Evolutionary conservation across 1,139 yeast species (phyloP), one percentile per base, ranked within the genome.

Genomic region (Blastobotrys elegans): DNA sequence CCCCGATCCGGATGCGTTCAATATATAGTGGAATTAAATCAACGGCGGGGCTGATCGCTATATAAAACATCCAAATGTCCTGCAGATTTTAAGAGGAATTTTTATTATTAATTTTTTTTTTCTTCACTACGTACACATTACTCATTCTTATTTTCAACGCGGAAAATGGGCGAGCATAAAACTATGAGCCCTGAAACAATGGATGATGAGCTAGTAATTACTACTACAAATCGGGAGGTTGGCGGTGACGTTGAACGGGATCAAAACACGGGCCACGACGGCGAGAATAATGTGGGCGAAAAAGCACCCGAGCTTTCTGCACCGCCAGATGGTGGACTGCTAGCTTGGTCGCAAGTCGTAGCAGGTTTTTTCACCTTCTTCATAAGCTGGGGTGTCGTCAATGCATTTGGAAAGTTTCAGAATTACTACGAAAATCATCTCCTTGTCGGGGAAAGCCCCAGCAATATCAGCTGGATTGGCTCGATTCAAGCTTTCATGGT

Each of bases 391-490:
- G 88, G 88, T 1, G 62, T 81, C 21, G 73, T 77, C 52, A 81
- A 80, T 52, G 67, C 82, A 1, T 68, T 76, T 46, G 87, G 87
- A 43, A 82, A 80, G 1, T 76, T 79, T 48, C 83, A 82, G 59
- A 72, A 80, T 2, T 81, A 80, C 56, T 73, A 81, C 20, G 59
- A 75, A 3, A 58, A 64, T 2, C 71, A 76, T 49, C 77, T 78
- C 48, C 66, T 80, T 40, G 59, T 61, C 1, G 56, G 67, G 34
- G 64, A 67, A 2, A 58, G 75, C 2, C 66, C 74, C 2, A 66
- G 79, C 4, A 68, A 73, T 5, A 71, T 79, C 3, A 78, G 84
- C 2, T 82, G 88, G 88, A 75, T 82, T 24, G 82, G 82, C 52
- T 74, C 85, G 1, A 63, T 80, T 16, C 78, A 74, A 53, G 68